phyloP scores from a whole-genome alignment of 208 protist species.

The Wallacemonas sp. region DNA sequence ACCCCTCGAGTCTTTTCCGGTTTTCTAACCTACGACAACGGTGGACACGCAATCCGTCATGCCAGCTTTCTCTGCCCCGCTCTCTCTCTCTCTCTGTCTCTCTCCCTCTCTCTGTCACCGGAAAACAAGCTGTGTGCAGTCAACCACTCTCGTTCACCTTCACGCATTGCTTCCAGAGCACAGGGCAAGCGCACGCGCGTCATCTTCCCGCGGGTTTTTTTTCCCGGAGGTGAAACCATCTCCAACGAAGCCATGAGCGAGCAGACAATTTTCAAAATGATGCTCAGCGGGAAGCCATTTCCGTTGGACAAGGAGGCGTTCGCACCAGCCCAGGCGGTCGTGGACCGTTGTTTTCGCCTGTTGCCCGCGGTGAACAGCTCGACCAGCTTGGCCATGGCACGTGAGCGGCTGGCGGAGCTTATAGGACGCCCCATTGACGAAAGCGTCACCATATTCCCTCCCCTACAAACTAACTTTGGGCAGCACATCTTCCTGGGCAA shows the following conservation, averaged over 20 bases:
- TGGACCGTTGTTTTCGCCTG: conserved; percentile 17
- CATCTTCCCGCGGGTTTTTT: too few species aligned
- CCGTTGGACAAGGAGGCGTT: conserved; percentile 20
- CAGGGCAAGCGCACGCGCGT: too few species aligned
- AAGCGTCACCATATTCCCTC: conserved; percentile 44
- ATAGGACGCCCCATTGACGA: conserved; percentile 25
- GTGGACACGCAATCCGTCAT: too few species aligned
- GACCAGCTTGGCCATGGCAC: conserved; percentile 4
- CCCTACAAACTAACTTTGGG: conserved; percentile 82
- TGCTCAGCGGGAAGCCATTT: conserved; percentile 52
- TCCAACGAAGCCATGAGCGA: too few species aligned
- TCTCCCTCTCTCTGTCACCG: not conserved
- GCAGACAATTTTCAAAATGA: conserved; percentile 27
- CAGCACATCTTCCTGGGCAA: conserved; percentile 61
- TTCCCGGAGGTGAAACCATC: too few species aligned
- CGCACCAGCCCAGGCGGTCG: conserved; percentile 11
- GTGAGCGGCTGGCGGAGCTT: conserved; percentile 15
- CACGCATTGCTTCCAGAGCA: too few species aligned
- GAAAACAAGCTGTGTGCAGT: not conserved
- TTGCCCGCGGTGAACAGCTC: conserved; percentile 19
- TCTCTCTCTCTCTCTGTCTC: not conserved
- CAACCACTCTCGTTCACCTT: too few species aligned
- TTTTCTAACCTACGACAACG: too few species aligned
- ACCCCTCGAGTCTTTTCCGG: too few species aligned
- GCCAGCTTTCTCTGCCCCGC: too few species aligned